Conservation (phyloP, 2,329 filamentous ascomycete species). For the Teratosphaeria zuluensis region DNA sequence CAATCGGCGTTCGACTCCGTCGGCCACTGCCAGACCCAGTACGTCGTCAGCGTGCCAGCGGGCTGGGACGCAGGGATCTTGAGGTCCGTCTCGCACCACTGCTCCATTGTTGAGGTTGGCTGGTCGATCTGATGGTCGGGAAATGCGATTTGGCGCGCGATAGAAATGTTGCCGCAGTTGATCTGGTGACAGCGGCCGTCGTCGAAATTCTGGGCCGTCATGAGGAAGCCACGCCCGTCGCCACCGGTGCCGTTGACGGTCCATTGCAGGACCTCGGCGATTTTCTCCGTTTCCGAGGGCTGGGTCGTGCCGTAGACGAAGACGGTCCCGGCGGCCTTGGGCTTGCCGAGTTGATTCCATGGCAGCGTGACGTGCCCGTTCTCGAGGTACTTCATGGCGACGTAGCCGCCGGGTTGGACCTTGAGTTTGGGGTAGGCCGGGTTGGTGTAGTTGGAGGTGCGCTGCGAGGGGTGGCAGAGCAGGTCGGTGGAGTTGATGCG, state of each 20-base stretch:
- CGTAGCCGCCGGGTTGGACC: constrained; percentile 38
- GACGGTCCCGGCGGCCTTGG: constrained; percentile 34
- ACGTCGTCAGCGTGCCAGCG: constrained; percentile 64
- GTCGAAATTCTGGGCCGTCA: constrained; percentile 74
- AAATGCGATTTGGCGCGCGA: constrained; percentile 48
- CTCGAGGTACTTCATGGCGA: constrained; percentile 42
- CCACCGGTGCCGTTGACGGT: constrained; percentile 71
- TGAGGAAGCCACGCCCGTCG: constrained; percentile 63
- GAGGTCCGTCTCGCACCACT: constrained; percentile 76
- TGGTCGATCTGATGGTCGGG: constrained; percentile 46
- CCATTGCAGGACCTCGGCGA: constrained; percentile 66
- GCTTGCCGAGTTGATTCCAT: constrained; percentile 32
- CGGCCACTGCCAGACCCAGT: constrained; percentile 97
- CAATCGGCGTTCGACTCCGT: constrained; percentile 37
- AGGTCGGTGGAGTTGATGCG: constrained; percentile 43
- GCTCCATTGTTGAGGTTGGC: constrained; percentile 35
- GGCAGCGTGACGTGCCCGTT: constrained; percentile 42
- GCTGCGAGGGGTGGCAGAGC: constrained; percentile 57
- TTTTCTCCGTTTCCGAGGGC: constrained; percentile 44
- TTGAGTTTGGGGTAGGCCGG: constrained; percentile 54
- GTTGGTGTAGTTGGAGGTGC: constrained; percentile 44
- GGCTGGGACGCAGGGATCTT: constrained; percentile 58
- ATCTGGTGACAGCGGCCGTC: constrained; percentile 84
- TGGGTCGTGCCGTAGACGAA: constrained; percentile 42
- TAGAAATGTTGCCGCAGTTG: constrained; percentile 51